Base-by-base conservation (phyloP, 495 filamentous ascomycete genomes). In the Xylaria scruposa region DNA sequence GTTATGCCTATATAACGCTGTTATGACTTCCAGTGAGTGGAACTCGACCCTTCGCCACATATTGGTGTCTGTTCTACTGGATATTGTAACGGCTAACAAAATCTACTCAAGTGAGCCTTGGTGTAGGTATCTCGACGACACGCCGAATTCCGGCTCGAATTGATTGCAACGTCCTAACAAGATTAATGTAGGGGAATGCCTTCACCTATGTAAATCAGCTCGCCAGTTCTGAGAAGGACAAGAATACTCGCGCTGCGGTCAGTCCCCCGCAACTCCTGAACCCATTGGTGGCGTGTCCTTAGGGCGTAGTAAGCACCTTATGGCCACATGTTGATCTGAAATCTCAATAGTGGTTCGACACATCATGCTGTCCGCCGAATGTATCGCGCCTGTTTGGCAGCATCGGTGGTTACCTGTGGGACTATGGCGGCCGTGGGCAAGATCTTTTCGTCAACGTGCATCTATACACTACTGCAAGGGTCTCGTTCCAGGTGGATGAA, bases 121-220 rank as follows among this genome's bases (percentile, higher is more conserved):
- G 69, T 36, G 69, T 71, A 63, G 65, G 69, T 71, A 21, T n/a
- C 33, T 38, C 15, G 31, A 33, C 12, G n/a, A 33, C 26, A 15
- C 4, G 10, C 10, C 9, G 17, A 21, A 26, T 15, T 38, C 1
- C 15, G 7, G 51, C 9, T 44, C 54, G 29, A 26, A 21, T 8
- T 59, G 19, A 21, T 26, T 29, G 13, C 19, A 62, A 4, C 10
- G n/a, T 40, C 9, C 13, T 63, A 65, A 65, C 36, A 46, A 54
- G 3, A 17, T 56, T 3, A 40, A 61, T 44, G 3, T 65, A 83
- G 53, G 85, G 85, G n/a, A 82, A 77, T 61, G 75, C 72, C n/a
- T 90, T 88, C 77, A 88, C 86, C 3, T 90, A 90, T 72, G 80
- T 84, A 59, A 89, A 90, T 56, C 88, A 89, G 70, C 77, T 90